phyloP scores from a whole-genome alignment of 306 rosid genomes.

The Bauhinia variegata region DNA sequence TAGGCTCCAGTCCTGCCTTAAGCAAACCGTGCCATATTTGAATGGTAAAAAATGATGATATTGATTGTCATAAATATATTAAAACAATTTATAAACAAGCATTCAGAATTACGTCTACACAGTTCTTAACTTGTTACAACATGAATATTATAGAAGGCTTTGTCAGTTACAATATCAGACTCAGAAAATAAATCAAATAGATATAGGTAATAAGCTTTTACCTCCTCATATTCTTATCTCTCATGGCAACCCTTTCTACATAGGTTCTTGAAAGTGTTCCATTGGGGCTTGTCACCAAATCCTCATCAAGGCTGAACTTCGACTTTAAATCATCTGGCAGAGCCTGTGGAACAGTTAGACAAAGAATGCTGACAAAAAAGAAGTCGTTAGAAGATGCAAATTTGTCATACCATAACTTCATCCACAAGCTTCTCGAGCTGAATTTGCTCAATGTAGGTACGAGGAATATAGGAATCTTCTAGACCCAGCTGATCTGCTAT shows the following conservation, averaged over 20 bases:
- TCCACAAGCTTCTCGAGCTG: conserved; percentile 95
- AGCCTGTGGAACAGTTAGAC: conserved; percentile 67
- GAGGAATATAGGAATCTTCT: conserved; percentile 93
- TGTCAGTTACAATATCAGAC: neutral
- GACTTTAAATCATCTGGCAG: conserved; percentile 95
- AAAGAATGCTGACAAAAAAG: conserved; percentile 22
- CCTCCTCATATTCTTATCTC: conserved; percentile 82
- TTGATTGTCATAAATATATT: neutral
- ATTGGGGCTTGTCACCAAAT: conserved; percentile 89
- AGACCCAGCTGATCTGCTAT: conserved; percentile 86
- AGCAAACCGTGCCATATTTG: neutral
- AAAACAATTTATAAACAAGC: neutral
- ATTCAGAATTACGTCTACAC: neutral
- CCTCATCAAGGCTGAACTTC: conserved; percentile 93
- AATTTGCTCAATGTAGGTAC: conserved; percentile 96
- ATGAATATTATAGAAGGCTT: neutral
- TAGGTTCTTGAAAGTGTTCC: conserved; percentile 91
- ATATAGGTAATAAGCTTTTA: conserved; percentile 32
- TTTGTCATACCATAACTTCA: conserved; percentile 91
- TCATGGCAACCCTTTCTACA: conserved; percentile 81
- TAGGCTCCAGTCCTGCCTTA: too few species aligned
- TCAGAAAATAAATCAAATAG: neutral
- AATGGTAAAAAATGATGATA: neutral
- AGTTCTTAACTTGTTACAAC: neutral
- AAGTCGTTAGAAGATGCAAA: conserved; percentile 24